phyloP scores from a whole-genome alignment of 108 stramenopile species.

The Cylindrotheca closterium region DNA sequence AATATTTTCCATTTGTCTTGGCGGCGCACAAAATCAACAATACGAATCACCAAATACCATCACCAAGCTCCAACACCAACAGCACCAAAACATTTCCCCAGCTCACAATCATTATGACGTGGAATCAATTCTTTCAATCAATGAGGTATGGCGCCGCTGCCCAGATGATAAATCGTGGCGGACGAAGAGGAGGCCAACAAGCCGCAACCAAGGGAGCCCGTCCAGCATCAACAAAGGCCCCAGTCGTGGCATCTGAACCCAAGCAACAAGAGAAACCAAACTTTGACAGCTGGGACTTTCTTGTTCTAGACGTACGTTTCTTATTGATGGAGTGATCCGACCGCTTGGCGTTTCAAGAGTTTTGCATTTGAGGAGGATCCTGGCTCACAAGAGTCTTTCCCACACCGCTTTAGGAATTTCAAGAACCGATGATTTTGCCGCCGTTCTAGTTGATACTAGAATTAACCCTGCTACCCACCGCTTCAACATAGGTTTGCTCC shows the following conservation, averaged over 20 bases:
- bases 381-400: too few species aligned
- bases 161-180: neutral
- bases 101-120: neutral
- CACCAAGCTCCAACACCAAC: neutral
- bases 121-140: neutral
- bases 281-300: slow-evolving; percentile 8
- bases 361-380: too few species aligned
- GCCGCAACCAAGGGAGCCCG: neutral
- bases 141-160: neutral
- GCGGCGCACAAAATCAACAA: neutral
- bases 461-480: too few species aligned
- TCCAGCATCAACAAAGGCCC: neutral
- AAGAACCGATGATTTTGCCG: too few species aligned
- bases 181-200: neutral
- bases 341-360: too few species aligned
- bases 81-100: neutral
- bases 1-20: too few species aligned
- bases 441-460: too few species aligned
- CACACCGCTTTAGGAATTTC: too few species aligned
- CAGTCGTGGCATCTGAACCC: neutral
- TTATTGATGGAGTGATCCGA: neutral
- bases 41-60: too few species aligned
- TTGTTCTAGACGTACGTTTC: slow-evolving; percentile 11
- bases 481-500: too few species aligned
- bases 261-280: neutral